Evolutionary conservation across 2,329 filamentous ascomycete species (phyloP), one percentile per base, ranked within the genome.

Genomic region (Xylariales sp.): DNA sequence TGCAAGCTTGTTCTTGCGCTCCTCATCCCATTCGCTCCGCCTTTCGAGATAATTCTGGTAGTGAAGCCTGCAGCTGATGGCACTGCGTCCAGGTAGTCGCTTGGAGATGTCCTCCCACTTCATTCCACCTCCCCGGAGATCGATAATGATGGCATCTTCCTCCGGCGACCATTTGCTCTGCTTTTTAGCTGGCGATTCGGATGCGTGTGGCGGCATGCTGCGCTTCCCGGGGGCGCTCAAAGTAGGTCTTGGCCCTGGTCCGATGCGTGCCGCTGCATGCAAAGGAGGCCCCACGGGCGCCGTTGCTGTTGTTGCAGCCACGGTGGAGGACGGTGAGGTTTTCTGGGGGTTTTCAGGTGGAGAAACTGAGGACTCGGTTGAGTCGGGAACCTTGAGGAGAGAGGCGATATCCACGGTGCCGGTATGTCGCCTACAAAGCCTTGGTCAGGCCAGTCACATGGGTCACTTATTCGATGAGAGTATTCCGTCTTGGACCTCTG

Each of bases 71-170:
- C 91, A 97, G 52, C 89, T 95, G 54, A 96, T 96, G 40, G 89
- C 84, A 63, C 89, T 96, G 51, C 93, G 80, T 45, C 91, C 91
- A 3, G 89, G 90, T 34, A 97, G 69, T 38, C 84, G 79, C 67
- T 91, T 94, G 45, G 88, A 94, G 53, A 97, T 96, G 62, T 97
- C 91, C 58, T 97, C 91, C 93, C 91, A 97, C 60, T 97, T 97
- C 88, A 96, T 95, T 7, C 88, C 87, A 51, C 83, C 83, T 25
- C 88, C 88, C 41, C 91, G 81, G 45, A 97, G 76, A 60, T 94
- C 87, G 53, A 96, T 95, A 52, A 95, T 95, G 33, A 93, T 69
- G n/a, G 85, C 80, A 62, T 97, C 89, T 61, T 97, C 91, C 45
- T 96, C 88, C 1, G 85, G 74, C 5, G 88, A 94, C 93, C 93